phyloP scores from a whole-genome alignment of 2,329 filamentous ascomycete genomes.

The Claviceps pusilla region DNA sequence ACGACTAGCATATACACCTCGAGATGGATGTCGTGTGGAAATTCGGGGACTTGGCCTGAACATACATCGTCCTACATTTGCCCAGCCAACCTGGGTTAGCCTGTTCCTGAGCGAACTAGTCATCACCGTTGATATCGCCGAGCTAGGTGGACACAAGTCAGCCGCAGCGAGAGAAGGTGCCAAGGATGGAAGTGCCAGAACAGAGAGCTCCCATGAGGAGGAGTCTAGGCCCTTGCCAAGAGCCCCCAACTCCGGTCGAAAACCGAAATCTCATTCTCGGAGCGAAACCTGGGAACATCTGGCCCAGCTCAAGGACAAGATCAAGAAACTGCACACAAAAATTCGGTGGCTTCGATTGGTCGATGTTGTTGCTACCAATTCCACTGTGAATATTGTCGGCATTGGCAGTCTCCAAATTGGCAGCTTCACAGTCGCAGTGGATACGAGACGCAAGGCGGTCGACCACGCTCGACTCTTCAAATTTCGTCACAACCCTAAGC shows the following conservation, averaged over 20 bases:
- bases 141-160: conserved; percentile 39
- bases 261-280: conserved; percentile 23
- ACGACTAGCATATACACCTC: conserved; percentile 76
- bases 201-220: conserved; percentile 12
- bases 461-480: conserved; percentile 79
- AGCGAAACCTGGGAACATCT: conserved; percentile 71
- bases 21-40: conserved; percentile 78
- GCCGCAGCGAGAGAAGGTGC: conserved; percentile 15
- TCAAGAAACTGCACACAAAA: conserved; percentile 74
- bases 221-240: conserved; percentile 5
- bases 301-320: conserved; percentile 63
- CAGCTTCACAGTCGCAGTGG: conserved; percentile 70
- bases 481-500: conserved; percentile 38
- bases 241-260: conserved; percentile 5
- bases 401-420: conserved; percentile 78
- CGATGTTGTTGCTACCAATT: conserved; percentile 73
- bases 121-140: conserved; percentile 64
- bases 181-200: conserved; percentile 12
- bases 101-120: conserved; percentile 74
- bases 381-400: conserved; percentile 59
- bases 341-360: conserved; percentile 82
- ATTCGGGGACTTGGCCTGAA: conserved; percentile 78
- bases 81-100: conserved; percentile 92
- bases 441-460: conserved; percentile 82
- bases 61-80: conserved; percentile 86